Percentiles rank a stretch among this genome's conserved stretches.
Conservation (phyloP, 1,284 basidiomycete species). For the Sporisorium iseilematis-ciliati region DNA sequence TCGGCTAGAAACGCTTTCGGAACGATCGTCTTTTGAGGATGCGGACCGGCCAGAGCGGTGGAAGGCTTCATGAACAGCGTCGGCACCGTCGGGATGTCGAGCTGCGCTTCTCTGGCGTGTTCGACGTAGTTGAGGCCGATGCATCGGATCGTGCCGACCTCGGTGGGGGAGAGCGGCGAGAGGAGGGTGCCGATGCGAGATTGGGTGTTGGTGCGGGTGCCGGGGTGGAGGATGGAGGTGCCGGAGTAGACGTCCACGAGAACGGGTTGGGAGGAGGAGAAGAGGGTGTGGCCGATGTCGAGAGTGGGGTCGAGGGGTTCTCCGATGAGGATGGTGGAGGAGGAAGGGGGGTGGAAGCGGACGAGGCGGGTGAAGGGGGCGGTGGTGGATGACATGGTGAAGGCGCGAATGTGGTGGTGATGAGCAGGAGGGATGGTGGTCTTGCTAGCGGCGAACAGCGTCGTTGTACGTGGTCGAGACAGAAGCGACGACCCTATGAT, state of each 20-base stretch:
- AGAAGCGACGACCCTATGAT: too few relatives aligned
- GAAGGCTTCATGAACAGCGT: slow-evolving; percentile 84
- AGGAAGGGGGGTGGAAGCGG: slow-evolving; percentile 79
- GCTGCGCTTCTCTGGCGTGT: slow-evolving; percentile 75
- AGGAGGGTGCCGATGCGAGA: slow-evolving; percentile 80
- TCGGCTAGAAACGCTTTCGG: slow-evolving; percentile 78
- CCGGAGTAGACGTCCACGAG: slow-evolving; percentile 79
- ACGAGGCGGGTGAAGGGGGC: slow-evolving; percentile 76
- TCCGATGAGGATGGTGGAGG: slow-evolving; percentile 78
- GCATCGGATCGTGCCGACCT: slow-evolving; percentile 77
- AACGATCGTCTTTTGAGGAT: slow-evolving; percentile 73
- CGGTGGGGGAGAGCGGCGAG: slow-evolving; percentile 75
- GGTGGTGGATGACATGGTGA: slow-evolving; percentile 9
- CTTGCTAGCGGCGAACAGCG: too few relatives aligned
- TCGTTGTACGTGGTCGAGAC: too few relatives aligned
- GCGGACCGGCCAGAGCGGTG: slow-evolving; percentile 79
- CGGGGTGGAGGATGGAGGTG: slow-evolving; percentile 75
- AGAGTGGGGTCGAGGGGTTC: slow-evolving; percentile 78
- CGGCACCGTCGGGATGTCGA: slow-evolving; percentile 74
- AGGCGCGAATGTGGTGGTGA: background rate
- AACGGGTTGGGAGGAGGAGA: slow-evolving; percentile 74
- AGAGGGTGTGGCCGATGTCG: slow-evolving; percentile 74
- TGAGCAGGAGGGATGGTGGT: background rate
- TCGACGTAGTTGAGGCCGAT: slow-evolving; percentile 84
- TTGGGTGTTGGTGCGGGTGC: slow-evolving; percentile 76